Evolutionary conservation across 2,329 filamentous ascomycete genomes (phyloP), one percentile per base, ranked within the genome.

Genomic region (Arachnopeziza araneosa): DNA sequence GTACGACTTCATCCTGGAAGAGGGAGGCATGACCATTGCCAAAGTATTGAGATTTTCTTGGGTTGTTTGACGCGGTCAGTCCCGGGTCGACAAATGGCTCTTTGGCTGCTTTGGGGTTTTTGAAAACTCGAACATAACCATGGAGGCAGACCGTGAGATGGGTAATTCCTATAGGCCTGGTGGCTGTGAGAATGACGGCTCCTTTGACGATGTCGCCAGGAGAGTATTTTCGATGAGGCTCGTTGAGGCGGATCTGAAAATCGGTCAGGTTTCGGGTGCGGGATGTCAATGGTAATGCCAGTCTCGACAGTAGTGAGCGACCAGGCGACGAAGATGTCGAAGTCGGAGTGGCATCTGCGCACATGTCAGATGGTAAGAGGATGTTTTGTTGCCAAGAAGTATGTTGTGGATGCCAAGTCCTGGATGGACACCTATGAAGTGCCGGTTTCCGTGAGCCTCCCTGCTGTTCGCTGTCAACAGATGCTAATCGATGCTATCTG

Each of bases 1-100:
- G 76, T 17, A 91, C 87, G 71, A 87, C 82, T 75, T 95, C 90
- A 70, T 95, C 90, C 73, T 92, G 87, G 70, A 93, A 95, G 52
- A 95, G 77, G 50, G 88, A 88, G n/a, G 87, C 88, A 67, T 90
- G 85, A 32, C 90, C 89, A 76, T 90, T 90, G 67, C 87, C 88
- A 69, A 87, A 87, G 70, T 90, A 90, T 65, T 81, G 81, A 30
- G 70, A 70, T 63, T 67, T 71, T 58, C 58, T 69, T 74, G 77
- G 63, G 55, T 78, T 77, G 52, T 73, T 69, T 67, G 71, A 67
- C 24, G 66, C 62, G 52, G 64, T 61, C 58, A 70, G 59, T 51
- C 63, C 62, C 52, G 68, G 54, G 77, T 67, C 77, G 73, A 60
- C 76, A 74, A 54, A 74, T 50, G 68, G 70, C 36, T 80, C 79